Evolutionary conservation across 768 basidiomycete species (phyloP).

Genomic region (Aureoboletus auriporus): DNA sequence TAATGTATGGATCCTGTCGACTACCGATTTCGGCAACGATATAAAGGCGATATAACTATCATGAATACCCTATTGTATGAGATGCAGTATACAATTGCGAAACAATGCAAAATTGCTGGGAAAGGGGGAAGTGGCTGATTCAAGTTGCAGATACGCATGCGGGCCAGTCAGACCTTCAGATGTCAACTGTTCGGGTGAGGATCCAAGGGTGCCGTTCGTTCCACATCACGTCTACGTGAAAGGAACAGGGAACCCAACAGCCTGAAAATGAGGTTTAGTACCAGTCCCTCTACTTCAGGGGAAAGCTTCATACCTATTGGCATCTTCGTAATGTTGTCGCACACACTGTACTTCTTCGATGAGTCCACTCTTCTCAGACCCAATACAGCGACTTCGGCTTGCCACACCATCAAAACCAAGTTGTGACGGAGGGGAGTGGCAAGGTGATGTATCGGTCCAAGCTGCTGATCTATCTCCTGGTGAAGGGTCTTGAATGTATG

Average conservation of each 20-base stretch:
- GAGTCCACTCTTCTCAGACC: constrained; percentile 13
- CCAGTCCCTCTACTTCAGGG: not conserved
- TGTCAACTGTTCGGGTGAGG: constrained; percentile 1
- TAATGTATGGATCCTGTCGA: not conserved
- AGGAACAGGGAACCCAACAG: constrained; percentile 63
- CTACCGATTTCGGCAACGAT: not conserved
- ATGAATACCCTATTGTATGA: constrained; percentile 10
- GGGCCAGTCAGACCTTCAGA: too few relatives aligned
- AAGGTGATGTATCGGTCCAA: constrained; percentile 5
- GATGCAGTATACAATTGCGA: constrained; percentile 2
- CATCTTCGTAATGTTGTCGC: constrained; percentile 57
- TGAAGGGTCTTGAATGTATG: not conserved
- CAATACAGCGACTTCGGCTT: not conserved
- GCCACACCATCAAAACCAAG: not conserved
- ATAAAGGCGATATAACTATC: constrained; percentile 1
- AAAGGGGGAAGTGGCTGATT: not conserved
- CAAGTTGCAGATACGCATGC: too few relatives aligned
- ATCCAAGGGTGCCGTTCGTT: constrained; percentile 2
- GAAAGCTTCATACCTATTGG: constrained; percentile 50
- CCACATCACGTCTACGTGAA: constrained; percentile 44
- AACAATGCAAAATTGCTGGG: not conserved
- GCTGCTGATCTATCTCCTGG: not conserved
- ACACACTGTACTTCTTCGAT: constrained; percentile 45
- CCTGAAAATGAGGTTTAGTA: constrained; percentile 34
- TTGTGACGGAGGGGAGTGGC: not conserved